Conservation (phyloP, 805 yeast genomes). For the Kazachstania psychrophila region DNA sequence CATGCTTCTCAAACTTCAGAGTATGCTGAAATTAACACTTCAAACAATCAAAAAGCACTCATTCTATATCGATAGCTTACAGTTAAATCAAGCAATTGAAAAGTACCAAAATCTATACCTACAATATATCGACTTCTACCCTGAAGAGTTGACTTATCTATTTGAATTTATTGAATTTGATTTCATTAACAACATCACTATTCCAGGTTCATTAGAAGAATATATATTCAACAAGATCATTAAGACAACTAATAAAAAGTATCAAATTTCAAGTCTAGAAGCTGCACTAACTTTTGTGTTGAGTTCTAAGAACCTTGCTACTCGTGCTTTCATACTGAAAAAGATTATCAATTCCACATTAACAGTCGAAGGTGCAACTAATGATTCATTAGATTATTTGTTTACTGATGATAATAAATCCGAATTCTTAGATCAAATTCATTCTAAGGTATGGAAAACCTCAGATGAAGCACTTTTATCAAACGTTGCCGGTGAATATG, state of each 20-base stretch:
- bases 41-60: conserved; percentile 19
- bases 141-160: conserved; percentile 30
- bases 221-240: conserved; percentile 52
- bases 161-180: conserved; percentile 37
- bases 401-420: conserved; percentile 31
- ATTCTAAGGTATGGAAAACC: conserved; percentile 62
- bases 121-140: conserved; percentile 27
- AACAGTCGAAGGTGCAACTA: conserved; percentile 46
- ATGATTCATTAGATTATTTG: conserved; percentile 40
- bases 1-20: conserved; percentile 21
- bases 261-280: conserved; percentile 43
- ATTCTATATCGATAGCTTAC: conserved; percentile 43
- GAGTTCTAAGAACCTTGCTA: conserved; percentile 37
- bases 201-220: conserved; percentile 40
- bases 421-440: conserved; percentile 58
- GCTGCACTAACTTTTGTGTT: conserved; percentile 44
- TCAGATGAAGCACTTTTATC: conserved; percentile 39
- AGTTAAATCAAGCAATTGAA: conserved; percentile 58
- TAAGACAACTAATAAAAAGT: conserved; percentile 36
- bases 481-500: conserved; percentile 58
- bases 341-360: conserved; percentile 58
- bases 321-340: conserved; percentile 55
- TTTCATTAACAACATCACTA: conserved; percentile 12
- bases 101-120: conserved; percentile 48
- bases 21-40: conserved; percentile 21